These are phyloP conservation scores for Diphasiastrum complanatum DNA, from an alignment of 83 land plant species.

Conservation along the genomic window DNA sequence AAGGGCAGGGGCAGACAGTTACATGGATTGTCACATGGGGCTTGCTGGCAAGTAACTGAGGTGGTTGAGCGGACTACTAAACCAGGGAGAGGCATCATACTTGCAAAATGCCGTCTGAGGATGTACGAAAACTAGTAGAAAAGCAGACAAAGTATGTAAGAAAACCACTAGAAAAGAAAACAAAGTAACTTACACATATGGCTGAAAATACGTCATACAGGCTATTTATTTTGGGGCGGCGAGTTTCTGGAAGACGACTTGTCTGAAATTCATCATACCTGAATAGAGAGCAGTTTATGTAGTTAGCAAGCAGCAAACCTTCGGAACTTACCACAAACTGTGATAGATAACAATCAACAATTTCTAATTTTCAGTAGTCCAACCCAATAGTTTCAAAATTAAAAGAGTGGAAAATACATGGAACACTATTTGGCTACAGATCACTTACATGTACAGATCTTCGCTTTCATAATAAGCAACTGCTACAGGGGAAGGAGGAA, in stretches of 20 bases:
- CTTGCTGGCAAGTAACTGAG: no score
- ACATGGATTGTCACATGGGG: no score
- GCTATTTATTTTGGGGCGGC: conserved; percentile 34
- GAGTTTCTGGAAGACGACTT: conserved; percentile 35
- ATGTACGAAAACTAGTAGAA: no score
- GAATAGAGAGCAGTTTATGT: neutral
- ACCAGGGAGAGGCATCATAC: no score
- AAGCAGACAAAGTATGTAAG: neutral
- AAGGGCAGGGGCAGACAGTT: no score
- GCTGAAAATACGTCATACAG: conserved; percentile 38
- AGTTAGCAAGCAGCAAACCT: neutral
- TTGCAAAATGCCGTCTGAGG: no score
- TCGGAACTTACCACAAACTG: neutral
- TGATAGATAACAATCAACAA: neutral
- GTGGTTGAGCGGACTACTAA: no score
- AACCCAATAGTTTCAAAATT: neutral
- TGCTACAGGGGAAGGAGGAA: conserved; percentile 42
- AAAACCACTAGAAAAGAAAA: neutral
- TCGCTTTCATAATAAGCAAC: conserved; percentile 40
- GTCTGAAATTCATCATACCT: conserved; percentile 48
- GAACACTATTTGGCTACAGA: neutral
- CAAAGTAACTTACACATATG: conserved; percentile 25
- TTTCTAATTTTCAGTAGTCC: neutral
- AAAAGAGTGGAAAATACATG: neutral
- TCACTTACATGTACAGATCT: conserved; percentile 38